Conservation (phyloP, 306 rosid species). For the Fragaria ananassa region DNA sequence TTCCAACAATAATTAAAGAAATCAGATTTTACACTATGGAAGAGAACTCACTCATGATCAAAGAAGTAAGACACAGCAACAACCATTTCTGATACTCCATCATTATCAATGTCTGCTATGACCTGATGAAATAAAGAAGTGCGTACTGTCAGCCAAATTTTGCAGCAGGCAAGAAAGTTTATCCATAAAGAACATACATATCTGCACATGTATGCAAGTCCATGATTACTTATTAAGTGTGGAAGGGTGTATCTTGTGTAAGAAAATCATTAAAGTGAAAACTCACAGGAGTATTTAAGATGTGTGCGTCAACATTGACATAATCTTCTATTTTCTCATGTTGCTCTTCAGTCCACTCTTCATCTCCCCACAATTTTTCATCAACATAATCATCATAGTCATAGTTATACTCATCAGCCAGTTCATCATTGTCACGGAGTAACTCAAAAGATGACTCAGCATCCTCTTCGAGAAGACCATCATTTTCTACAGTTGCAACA, state of each 20-base stretch:
- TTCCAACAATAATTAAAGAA: background rate
- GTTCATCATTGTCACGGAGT: constrained; percentile 74
- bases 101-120: constrained; percentile 94
- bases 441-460: constrained; percentile 88
- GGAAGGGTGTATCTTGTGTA: background rate
- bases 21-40: constrained; percentile 8
- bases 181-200: background rate
- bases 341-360: constrained; percentile 73
- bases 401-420: constrained; percentile 81
- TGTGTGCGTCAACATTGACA: constrained; percentile 77
- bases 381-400: constrained; percentile 92
- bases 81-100: constrained; percentile 92
- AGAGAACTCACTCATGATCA: constrained; percentile 83
- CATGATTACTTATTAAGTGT: background rate
- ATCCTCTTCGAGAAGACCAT: constrained; percentile 70
- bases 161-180: constrained; percentile 4
- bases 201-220: background rate
- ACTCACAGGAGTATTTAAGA: constrained; percentile 93
- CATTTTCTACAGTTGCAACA: constrained; percentile 75
- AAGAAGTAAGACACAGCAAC: constrained; percentile 92
- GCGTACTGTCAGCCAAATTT: constrained; percentile 16
- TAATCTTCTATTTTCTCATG: constrained; percentile 82
- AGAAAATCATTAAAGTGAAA: constrained; percentile 15
- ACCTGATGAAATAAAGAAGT: constrained; percentile 49
- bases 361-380: constrained; percentile 95